phyloP scores from a whole-genome alignment of 768 basidiomycete genomes.

The Boletus rex-veris region DNA sequence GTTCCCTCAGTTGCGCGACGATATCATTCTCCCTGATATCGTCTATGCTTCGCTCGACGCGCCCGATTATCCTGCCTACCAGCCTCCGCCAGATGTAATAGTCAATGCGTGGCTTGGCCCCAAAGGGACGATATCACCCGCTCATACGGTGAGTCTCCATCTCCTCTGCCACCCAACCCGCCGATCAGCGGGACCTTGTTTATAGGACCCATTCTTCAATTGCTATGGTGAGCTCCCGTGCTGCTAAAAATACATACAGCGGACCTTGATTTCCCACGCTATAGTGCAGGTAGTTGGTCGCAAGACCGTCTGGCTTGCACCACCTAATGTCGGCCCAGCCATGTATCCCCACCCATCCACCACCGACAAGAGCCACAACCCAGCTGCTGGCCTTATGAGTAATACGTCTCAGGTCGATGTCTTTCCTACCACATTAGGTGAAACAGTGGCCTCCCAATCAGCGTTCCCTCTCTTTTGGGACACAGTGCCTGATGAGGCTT shows the following conservation, averaged over 20 bases:
- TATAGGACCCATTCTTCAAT: constrained; percentile 91
- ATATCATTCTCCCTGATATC: constrained; percentile 86
- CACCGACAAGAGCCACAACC: constrained; percentile 30
- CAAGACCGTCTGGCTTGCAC: constrained; percentile 92
- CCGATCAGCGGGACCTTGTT: constrained; percentile 6
- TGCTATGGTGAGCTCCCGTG: constrained; percentile 61
- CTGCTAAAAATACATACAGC: not conserved
- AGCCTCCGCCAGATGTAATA: constrained; percentile 60
- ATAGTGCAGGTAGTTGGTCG: constrained; percentile 83
- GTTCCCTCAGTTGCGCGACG: constrained; percentile 72
- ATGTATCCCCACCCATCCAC: constrained; percentile 55
- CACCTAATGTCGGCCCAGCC: constrained; percentile 49
- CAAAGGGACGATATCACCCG: constrained; percentile 74
- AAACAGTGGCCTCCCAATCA: constrained; percentile 17
- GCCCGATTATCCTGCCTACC: constrained; percentile 48
- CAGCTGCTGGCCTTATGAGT: constrained; percentile 48
- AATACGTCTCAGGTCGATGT: constrained; percentile 88
- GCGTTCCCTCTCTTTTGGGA: constrained; percentile 52
- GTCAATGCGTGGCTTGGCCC: constrained; percentile 86
- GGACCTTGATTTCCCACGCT: constrained; percentile 6
- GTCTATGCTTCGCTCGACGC: constrained; percentile 62
- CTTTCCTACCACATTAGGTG: constrained; percentile 38
- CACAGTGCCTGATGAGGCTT: constrained; percentile 56
- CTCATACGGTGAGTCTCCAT: constrained; percentile 69
- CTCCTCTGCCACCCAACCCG: constrained; percentile 1